phyloP scores from a whole-genome alignment of 2,329 filamentous ascomycete species.

The Aspergillus floridensis region DNA sequence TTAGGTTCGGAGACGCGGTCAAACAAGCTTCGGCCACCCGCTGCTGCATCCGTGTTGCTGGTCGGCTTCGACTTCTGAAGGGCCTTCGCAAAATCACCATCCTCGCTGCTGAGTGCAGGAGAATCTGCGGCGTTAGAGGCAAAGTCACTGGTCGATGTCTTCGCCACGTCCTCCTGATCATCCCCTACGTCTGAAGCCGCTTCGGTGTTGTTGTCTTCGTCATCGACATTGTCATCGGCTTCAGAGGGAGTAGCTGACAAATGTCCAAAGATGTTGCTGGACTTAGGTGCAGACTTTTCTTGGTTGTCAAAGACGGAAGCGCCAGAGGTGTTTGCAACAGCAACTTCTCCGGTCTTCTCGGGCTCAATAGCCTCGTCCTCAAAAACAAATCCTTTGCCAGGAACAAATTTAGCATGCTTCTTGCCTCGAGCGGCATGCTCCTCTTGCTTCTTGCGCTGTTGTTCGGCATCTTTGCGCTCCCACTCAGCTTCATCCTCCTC shows the following conservation, averaged over 20 bases:
- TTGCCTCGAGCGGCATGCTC: conserved; percentile 40
- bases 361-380: conserved; percentile 24
- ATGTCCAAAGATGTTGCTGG: conserved; percentile 39
- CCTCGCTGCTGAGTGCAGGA: conserved; percentile 19
- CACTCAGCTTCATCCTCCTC: conserved; percentile 52
- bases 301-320: conserved; percentile 32
- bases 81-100: conserved; percentile 23
- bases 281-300: conserved; percentile 25
- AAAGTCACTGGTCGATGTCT: conserved; percentile 14
- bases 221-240: conserved; percentile 24
- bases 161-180: conserved; percentile 19
- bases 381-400: conserved; percentile 34
- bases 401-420: conserved; percentile 31
- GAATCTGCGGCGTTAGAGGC: conserved; percentile 10
- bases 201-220: conserved; percentile 29
- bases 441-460: conserved; percentile 46
- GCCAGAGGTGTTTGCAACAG: conserved; percentile 11
- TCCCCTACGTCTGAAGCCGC: conserved; percentile 24
- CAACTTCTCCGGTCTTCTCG: conserved; percentile 18
- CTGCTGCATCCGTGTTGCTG: conserved; percentile 11
- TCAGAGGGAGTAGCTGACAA: conserved; percentile 32
- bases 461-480: conserved; percentile 46
- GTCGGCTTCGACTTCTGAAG: conserved; percentile 23
- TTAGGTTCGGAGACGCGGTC: conserved; percentile 33
- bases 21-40: conserved; percentile 36